These are phyloP conservation scores for Lobosporangium transversale DNA, from an alignment of 192 early-diverging fungal genomes.

Conservation along the genomic window DNA sequence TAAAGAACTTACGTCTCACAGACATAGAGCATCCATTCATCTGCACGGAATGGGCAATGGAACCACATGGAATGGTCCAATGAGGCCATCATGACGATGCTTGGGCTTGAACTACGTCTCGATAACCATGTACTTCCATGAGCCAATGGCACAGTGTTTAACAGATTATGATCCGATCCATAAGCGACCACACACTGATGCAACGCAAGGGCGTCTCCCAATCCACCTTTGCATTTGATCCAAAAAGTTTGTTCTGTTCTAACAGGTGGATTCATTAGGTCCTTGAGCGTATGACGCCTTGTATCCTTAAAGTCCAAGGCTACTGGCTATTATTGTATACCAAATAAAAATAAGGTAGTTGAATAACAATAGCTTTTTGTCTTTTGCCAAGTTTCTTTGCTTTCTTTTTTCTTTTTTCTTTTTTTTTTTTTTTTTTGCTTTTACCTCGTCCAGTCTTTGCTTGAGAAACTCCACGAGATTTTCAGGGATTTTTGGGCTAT, in stretches of 20 bases:
- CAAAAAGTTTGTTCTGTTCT: conserved; percentile 58
- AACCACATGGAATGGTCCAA: conserved; percentile 88
- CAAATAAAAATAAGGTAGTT: not conserved
- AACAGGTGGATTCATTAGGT: conserved; percentile 11
- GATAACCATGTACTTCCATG: conserved; percentile 59
- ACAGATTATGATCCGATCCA: conserved; percentile 35
- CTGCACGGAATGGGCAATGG: conserved; percentile 80
- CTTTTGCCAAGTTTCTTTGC: not conserved
- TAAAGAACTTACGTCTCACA: conserved; percentile 46
- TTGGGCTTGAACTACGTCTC: conserved; percentile 46
- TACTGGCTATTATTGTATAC: conserved; percentile 15
- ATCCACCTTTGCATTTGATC: conserved; percentile 68
- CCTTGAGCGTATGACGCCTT: conserved; percentile 15
- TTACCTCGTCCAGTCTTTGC: conserved; percentile 31
- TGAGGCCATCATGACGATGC: conserved; percentile 68
- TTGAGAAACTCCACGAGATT: conserved; percentile 8
- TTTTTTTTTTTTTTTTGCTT: not conserved
- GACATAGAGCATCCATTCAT: conserved; percentile 77
- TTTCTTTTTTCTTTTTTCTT: not conserved
- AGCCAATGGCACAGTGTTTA: conserved; percentile 52
- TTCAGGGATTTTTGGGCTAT: conserved; percentile 38
- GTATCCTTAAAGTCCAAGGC: conserved; percentile 41
- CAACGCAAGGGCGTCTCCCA: conserved; percentile 66
- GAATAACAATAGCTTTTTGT: not conserved
- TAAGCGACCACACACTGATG: conserved; percentile 74